These are phyloP conservation scores for Scutellaria galericulata DNA, from an alignment of 257 asterid species.

Conservation along the genomic window DNA sequence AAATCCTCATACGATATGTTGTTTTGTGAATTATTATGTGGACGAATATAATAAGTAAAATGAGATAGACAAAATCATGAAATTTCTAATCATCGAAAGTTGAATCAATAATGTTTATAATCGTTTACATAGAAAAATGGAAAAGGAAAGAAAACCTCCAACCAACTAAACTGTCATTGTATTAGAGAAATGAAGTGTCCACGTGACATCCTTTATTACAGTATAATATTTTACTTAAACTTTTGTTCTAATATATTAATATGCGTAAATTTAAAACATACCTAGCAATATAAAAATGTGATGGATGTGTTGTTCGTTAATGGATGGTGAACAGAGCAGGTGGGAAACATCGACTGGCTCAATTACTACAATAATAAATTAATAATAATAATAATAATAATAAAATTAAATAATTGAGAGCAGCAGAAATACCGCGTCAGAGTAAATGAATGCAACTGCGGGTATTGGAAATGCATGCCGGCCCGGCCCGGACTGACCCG, in stretches of 20 bases:
- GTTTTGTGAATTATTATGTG: not conserved
- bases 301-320: not conserved
- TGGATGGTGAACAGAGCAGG: not conserved
- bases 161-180: conserved; percentile 26
- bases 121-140: no score
- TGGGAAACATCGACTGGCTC: conserved; percentile 11
- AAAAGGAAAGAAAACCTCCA: not conserved
- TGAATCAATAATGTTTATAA: not conserved
- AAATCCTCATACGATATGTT: not conserved
- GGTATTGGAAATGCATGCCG: conserved; percentile 9
- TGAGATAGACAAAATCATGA: not conserved
- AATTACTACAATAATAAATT: not conserved
- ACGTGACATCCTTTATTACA: conserved; percentile 9
- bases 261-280: no score
- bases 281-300: not conserved
- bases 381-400: not conserved
- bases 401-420: not conserved
- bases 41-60: not conserved
- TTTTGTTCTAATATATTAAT: not conserved
- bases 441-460: conserved; percentile 8
- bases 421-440: conserved; percentile 11
- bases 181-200: conserved; percentile 5
- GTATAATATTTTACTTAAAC: not conserved
- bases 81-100: not conserved
- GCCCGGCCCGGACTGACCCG: not conserved